Evolutionary conservation across 164 flowering plant genomes (phyloP), one percentile per base, ranked within the genome.

Genomic region (Macadamia integrifolia): DNA sequence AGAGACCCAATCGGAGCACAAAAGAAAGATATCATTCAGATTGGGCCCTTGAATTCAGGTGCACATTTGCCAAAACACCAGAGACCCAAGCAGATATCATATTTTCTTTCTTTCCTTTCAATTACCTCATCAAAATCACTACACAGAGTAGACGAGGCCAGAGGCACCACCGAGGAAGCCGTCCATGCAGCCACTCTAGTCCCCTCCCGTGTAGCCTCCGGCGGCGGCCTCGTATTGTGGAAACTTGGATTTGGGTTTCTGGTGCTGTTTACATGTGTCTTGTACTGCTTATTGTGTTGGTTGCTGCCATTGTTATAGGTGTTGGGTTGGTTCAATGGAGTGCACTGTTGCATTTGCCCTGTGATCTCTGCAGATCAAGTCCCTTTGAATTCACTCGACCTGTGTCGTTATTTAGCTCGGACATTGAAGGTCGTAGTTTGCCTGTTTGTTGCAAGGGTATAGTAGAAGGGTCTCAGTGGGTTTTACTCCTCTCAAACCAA

Each of bases 301-400:
- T 66, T 14, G 23, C 86, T 68, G 73, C 96, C 1, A 80, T 67
- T 3, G 9, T 81, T 10, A 29, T 82, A 53, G 93, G 96, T 4
- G 79, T 86, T 10, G 85, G 85, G 48, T 61, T 85, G 72, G 93
- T 91, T 61, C 64, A 71, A 43, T 0, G 73, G 6, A 43, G 7
- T 6, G 48, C 9, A 23, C 23, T 23, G 23, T 23, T 23, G 23
- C 23, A 23, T 23, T 23, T 23, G 23, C 23, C 23, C 23, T 6
- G 48, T 6, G 48, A 43, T 6, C 9, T 9, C 9, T 43, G 6
- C 48, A 0, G 48, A 6, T 9, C 48, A 5, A 43, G 48, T 9
- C 48, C 6, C 7, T 9, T 43, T 6, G 9, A 9, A 43, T 6
- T 6, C 48, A 9, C 48, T 43, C 48, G 48, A 43, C 48, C 48